Base-by-base conservation (phyloP, 305 asterid species). In the Lippia alba region DNA sequence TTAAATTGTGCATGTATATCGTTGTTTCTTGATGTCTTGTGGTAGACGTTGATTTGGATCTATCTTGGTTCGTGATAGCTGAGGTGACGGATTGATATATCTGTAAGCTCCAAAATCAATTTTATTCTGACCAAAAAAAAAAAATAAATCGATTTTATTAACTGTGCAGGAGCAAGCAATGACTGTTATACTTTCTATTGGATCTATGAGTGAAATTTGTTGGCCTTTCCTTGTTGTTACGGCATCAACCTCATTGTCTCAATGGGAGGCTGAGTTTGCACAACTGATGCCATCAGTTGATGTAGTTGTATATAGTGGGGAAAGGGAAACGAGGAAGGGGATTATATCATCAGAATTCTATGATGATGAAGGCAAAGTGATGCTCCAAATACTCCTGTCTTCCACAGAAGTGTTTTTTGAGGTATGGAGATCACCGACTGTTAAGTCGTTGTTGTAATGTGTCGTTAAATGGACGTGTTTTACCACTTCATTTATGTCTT, bases 211-310 rank as follows among this genome's bases (percentile, higher is more conserved):
- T 19, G 83, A 79, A 68, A 76, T 51, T 34, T 75, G 73, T 81
- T 64, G 71, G 78, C 89, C 96, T 76, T 80, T 89, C 80, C 90
- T 89, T 46, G 59, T 89, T 66, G 73, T 84, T 71, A 74, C 91
- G 51, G 53, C 85, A 63, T 68, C 83, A 34, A 55, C 76, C 63
- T 75, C 82, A 44, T 68, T 80, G 66, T 74, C 84, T 67, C 81
- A 54, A 50, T 89, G 96, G 96, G 90, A 87, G 83, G 86, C 87
- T 70, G 90, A 82, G 69, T 84, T 87, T 74, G 79, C 71, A 60
- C 82, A 73, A 40, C 51, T 83, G 84, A 86, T 79, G 67, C 92
- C 91, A 56, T 85, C 87, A 12, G 59, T 86, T 67, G 81, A 88
- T 80, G 80, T 86, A 74, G 83, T 86, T 61, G 87, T 85, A 59